phyloP scores from a whole-genome alignment of 495 filamentous ascomycete species.

The Penicillium ucsense region DNA sequence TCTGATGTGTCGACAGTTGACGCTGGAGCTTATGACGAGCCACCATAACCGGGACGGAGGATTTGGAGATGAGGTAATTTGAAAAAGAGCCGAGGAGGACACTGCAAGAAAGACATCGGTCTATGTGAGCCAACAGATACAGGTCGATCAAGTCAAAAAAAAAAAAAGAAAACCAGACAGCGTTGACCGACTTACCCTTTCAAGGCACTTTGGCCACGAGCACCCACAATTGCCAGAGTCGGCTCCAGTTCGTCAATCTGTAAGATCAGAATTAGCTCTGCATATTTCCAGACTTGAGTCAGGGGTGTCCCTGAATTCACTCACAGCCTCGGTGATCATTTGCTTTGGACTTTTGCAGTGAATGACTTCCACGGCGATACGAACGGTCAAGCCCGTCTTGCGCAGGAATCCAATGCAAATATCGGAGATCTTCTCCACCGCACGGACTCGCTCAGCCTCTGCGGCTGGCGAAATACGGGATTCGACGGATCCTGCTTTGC shows the following conservation, averaged over 20 bases:
- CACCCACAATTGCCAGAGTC: slow-evolving; percentile 88
- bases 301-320: slow-evolving; percentile 11
- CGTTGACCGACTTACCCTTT: slow-evolving; percentile 61
- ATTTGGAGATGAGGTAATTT: slow-evolving; percentile 93
- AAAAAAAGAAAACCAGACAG: no score
- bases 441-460: slow-evolving; percentile 69
- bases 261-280: slow-evolving; percentile 6
- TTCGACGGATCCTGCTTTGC: slow-evolving; percentile 34
- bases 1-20: slow-evolving; percentile 53
- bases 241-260: slow-evolving; percentile 85
- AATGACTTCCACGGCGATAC: slow-evolving; percentile 87
- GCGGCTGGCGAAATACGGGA: slow-evolving; percentile 41
- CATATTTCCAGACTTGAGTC: neutral
- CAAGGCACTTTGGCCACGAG: slow-evolving; percentile 76
- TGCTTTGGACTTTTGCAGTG: slow-evolving; percentile 94
- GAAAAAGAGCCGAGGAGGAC: slow-evolving; percentile 92
- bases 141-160: no score
- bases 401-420: slow-evolving; percentile 73
- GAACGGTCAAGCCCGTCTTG: slow-evolving; percentile 83
- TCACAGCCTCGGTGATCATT: slow-evolving; percentile 69
- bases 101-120: slow-evolving; percentile 27
- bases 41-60: slow-evolving; percentile 92
- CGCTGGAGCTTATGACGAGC: slow-evolving; percentile 72
- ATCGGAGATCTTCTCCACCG: slow-evolving; percentile 66
- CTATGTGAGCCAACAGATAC: no score